Base-by-base conservation (phyloP, 1,284 basidiomycete species). In the Cystobasidium pallidum region DNA sequence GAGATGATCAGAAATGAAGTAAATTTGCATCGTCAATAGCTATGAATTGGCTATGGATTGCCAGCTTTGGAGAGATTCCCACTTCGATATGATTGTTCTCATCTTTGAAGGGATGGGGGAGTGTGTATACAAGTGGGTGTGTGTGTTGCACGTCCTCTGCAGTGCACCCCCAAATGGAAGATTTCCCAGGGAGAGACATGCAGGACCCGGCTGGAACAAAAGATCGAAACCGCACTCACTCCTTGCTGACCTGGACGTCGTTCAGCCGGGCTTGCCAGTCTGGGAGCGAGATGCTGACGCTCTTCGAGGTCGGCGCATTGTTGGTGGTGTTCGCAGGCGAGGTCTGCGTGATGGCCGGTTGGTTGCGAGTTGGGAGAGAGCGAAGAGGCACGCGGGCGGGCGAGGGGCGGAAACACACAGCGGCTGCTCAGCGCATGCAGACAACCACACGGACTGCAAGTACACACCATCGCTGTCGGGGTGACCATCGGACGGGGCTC, bases 51-150 rank as follows among this genome's bases (percentile, higher is more conserved):
- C 59, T 62, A 36, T 32, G 59, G 34, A 34, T 62, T 84, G 84
- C 41, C 43, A 32, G 67, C 67, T 55, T 70, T 70, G 67, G 85
- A 86, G 85, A 86, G 85, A 86, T 86, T 86, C 85, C 85, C 85
- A 86, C 85, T 84, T 84, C 43, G 76, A 72, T 62, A 66, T 72
- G 77, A 72, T 51, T 36, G 75, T 43, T 49, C 34, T 61, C 58
- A 47, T 62, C 55, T 45, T 62, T 41, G 58, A 15, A 72, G 70
- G 72, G 54, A 11, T 57, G 52, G 24, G 4, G 30, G 30, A 55
- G 7, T 26, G 30, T 55, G 52, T 55, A n/a, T n/a, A n/a, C n/a
- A n/a, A n/a, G 30, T 55, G 24, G 17, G 30, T 55, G 52, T 47
- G 45, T 19, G n/a, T n/a, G n/a, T n/a, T n/a, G n/a, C n/a, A n/a